These are phyloP conservation scores for Coemansia sp. DNA, from an alignment of 192 early-diverging fungal species.

Conservation along the genomic window DNA sequence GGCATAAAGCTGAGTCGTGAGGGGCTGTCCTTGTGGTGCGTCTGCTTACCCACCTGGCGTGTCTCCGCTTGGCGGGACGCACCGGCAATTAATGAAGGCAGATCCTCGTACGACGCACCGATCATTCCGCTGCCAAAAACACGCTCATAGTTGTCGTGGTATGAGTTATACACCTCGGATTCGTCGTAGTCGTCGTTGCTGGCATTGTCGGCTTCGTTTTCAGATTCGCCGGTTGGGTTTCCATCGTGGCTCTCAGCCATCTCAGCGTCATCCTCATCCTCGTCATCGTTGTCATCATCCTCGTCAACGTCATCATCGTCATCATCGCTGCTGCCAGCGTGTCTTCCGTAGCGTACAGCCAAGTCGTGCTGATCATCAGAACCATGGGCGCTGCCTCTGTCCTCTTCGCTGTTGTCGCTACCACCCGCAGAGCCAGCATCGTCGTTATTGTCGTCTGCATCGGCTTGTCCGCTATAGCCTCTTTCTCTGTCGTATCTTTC, in stretches of 20 bases:
- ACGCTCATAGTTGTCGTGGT: constrained; percentile 11
- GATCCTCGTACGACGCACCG: constrained; percentile 23
- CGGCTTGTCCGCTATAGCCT: background rate
- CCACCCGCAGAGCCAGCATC: background rate
- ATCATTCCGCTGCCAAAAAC: background rate
- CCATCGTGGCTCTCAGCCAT: constrained; percentile 9
- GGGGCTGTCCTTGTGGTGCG: constrained; percentile 12
- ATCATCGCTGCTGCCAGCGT: background rate
- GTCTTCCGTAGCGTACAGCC: background rate
- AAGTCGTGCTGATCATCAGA: constrained; percentile 2
- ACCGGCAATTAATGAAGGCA: constrained; percentile 17
- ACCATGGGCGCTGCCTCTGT: constrained; percentile 7
- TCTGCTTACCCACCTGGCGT: background rate
- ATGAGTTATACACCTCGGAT: constrained; percentile 12
- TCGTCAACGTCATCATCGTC: constrained; percentile 26
- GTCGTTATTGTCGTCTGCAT: background rate
- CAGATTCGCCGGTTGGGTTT: constrained; percentile 8
- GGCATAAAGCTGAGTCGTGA: constrained; percentile 29
- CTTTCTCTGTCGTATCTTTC: constrained; percentile 8
- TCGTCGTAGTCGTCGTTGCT: constrained; percentile 6
- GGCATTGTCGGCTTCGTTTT: constrained; percentile 7
- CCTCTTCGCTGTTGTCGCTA: constrained; percentile 5
- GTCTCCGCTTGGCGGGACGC: constrained; percentile 1
- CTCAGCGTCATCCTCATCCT: background rate
- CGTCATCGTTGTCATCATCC: constrained; percentile 10